These are phyloP conservation scores for Gaultheria prostrata DNA, from an alignment of 148 eudicot genomes.

Conservation along the genomic window DNA sequence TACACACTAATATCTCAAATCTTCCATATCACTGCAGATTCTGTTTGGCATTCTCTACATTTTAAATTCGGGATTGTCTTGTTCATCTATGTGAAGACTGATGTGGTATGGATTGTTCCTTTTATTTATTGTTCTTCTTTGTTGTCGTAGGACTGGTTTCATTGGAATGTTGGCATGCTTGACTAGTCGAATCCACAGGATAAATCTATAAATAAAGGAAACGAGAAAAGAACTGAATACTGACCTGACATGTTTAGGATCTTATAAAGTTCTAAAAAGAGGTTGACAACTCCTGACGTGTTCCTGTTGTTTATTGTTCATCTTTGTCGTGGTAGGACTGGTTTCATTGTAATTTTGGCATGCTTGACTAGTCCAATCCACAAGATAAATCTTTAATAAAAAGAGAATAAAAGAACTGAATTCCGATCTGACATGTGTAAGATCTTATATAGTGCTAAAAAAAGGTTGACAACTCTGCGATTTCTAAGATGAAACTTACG, in stretches of 20 bases:
- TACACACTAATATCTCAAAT: slow-evolving; percentile 1
- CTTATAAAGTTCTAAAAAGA: not conserved
- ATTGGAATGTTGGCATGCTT: not conserved
- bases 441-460: not conserved
- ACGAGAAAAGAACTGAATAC: not conserved
- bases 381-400: not conserved
- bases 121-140: slow-evolving; percentile 5
- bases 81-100: slow-evolving; percentile 78
- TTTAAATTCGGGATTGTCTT: slow-evolving; percentile 71
- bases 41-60: slow-evolving; percentile 78
- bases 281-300: not conserved
- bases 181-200: not conserved
- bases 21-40: slow-evolving; percentile 54
- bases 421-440: not conserved
- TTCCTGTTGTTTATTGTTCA: slow-evolving; percentile 10
- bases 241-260: not conserved
- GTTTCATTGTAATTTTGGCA: not conserved
- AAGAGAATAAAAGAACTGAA: not conserved
- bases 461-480: not conserved
- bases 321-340: not conserved
- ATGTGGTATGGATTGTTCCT: slow-evolving; percentile 54
- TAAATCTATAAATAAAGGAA: not conserved
- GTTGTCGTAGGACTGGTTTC: not conserved
- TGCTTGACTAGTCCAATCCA: slow-evolving; percentile 9
- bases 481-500: not conserved